phyloP scores from a whole-genome alignment of 1,139 yeast genomes.

The Geotrichum citri-aurantii region DNA sequence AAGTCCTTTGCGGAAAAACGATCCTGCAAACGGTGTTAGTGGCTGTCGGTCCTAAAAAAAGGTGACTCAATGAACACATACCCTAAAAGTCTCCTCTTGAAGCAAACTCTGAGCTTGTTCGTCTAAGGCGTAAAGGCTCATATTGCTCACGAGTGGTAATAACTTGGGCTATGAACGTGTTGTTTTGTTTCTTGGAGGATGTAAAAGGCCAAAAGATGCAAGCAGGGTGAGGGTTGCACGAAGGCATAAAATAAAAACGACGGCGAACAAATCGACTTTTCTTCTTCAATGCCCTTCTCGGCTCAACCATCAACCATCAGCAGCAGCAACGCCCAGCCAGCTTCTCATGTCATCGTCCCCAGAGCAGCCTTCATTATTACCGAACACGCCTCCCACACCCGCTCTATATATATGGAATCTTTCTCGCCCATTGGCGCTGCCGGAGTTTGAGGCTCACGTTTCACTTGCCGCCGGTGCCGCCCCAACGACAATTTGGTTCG shows the following conservation, averaged over 20 bases:
- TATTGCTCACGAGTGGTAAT: neutral
- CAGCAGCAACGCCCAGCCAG: neutral
- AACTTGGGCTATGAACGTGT: neutral
- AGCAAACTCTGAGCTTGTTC: slow-evolving; percentile 64
- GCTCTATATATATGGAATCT: slow-evolving; percentile 13
- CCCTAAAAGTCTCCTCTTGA: slow-evolving; percentile 63
- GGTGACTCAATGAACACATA: slow-evolving; percentile 16
- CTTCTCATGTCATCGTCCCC: neutral
- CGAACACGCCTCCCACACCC: slow-evolving; percentile 4
- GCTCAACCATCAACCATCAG: neutral
- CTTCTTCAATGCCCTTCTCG: too few species aligned
- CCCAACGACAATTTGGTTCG: slow-evolving; percentile 15
- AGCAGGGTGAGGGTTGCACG: neutral
- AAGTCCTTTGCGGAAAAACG: slow-evolving; percentile 73
- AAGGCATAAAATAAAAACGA: neutral
- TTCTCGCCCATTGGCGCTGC: slow-evolving; percentile 12
- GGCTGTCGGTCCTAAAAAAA: neutral
- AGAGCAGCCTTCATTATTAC: neutral
- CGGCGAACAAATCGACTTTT: too few species aligned
- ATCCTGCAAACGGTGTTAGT: slow-evolving; percentile 29
- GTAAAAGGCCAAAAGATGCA: neutral
- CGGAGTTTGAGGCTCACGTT: slow-evolving; percentile 5
- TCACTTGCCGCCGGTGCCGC: slow-evolving; percentile 9
- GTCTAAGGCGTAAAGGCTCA: slow-evolving; percentile 53
- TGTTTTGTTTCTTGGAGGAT: neutral